Conservation (phyloP, 73 alveolate genomes). For the Stentor coeruleus region DNA sequence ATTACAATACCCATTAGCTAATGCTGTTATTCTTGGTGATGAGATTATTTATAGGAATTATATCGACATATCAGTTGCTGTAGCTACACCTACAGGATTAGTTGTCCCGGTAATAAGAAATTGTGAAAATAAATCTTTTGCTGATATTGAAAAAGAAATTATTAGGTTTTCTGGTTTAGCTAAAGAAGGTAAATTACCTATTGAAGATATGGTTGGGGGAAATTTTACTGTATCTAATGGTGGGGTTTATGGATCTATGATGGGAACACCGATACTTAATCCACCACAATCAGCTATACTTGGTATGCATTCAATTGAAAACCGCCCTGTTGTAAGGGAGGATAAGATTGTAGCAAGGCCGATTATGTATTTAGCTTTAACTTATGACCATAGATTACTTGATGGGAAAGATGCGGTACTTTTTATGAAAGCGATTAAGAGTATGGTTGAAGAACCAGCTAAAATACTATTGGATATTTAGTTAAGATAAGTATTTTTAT, state of each 20-base stretch:
- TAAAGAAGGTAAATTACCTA: conserved; percentile 62
- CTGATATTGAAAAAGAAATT: conserved; percentile 65
- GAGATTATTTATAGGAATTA: conserved; percentile 84
- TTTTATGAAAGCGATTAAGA: conserved; percentile 41
- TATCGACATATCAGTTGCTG: conserved; percentile 86
- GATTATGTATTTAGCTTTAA: conserved; percentile 68
- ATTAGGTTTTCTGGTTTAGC: conserved; percentile 16
- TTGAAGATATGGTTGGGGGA: conserved; percentile 95
- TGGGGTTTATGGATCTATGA: conserved; percentile 84
- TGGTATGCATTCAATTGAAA: conserved; percentile 84
- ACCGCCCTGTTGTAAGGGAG: conserved; percentile 79
- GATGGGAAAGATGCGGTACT: conserved; percentile 62
- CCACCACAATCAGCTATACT: conserved; percentile 83
- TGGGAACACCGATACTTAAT: conserved; percentile 89
- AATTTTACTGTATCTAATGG: conserved; percentile 90
- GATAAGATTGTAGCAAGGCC: conserved; percentile 83
- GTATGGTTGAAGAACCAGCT: conserved; percentile 46
- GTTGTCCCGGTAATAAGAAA: conserved; percentile 89
- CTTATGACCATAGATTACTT: conserved; percentile 58
- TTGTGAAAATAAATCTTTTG: conserved; percentile 60
- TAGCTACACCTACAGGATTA: conserved; percentile 91
- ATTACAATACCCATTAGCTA: conserved; percentile 18
- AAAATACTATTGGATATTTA: conserved; percentile 50
- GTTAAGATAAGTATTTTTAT: not conserved
- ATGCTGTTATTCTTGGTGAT: conserved; percentile 80